Evolutionary conservation across 1,139 yeast genomes (phyloP), one percentile per base, ranked within the genome.

Genomic region (Hanseniaspora gamundiae): DNA sequence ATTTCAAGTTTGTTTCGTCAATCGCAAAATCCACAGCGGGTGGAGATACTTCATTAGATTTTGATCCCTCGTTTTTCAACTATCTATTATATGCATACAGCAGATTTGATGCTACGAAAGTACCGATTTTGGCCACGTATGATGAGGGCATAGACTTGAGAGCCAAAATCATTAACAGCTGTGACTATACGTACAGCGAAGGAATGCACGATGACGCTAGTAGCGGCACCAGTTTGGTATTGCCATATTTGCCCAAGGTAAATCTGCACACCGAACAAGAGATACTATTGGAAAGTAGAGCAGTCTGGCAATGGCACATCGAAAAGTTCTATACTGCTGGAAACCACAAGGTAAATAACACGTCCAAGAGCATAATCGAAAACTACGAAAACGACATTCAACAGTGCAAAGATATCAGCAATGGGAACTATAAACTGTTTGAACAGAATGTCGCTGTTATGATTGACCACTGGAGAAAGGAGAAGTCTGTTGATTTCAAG

Each of bases 201-300:
- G 46, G 45, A 31, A 58, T 55, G 21, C 45, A 51, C 2, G 47
- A 52, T 14, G 53, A 61, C 45, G 55, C 52, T 11, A 58, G 57
- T 24, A 45, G 48, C 10, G 51, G 55, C 27, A 39, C 26, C 16
- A 17, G 19, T 8, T 13, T 22, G 22, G 28, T 56, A 39, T 73
- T 85, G 10, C 96, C 96, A 2, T 69, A 86, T 49, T 63, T 87
- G 39, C 95, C 95, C 0, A 48, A 70, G 1, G 56, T 65, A 2
- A 69, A 68, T 28, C 59, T 80, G 11, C 53, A 59, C 1, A 60
- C 65, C 5, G 52, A 52, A 10, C 56, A 54, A 26, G 77, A 78
- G 49, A 65, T 84, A 1, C 48, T 83, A 42, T 79, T 82, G 0
- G 97, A 88, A 61, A 77, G 93, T 0, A 70, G 76, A 45, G 97